Percentiles rank a stretch among this genome's conserved stretches.
phyloP scores from a whole-genome alignment of 345 rosid genomes.

The Arabidopsis thaliana region DNA sequence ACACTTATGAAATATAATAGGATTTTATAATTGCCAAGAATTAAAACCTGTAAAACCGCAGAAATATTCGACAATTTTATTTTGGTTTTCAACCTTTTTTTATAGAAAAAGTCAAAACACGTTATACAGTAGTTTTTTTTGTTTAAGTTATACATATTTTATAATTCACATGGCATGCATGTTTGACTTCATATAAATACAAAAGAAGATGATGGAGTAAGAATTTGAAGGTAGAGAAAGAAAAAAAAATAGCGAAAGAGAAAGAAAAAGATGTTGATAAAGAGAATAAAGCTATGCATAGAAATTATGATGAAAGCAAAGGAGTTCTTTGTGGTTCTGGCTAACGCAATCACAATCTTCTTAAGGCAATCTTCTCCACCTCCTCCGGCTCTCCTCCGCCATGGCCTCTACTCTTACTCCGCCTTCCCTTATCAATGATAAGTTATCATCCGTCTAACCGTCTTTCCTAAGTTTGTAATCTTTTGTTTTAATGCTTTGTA shows the following conservation, averaged over 20 bases:
- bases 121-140: neutral
- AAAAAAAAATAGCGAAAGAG: neutral
- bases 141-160: conserved; percentile 1
- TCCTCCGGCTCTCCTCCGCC: conserved; percentile 5
- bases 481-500: neutral
- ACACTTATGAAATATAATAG: too few species aligned
- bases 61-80: neutral
- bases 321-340: conserved; percentile 24
- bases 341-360: conserved; percentile 20
- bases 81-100: neutral
- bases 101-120: neutral
- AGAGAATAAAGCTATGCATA: conserved; percentile 32
- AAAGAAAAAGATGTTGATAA: conserved; percentile 19
- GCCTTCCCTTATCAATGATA: neutral
- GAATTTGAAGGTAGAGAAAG: neutral
- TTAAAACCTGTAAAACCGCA: neutral
- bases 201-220: neutral
- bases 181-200: conserved; percentile 17
- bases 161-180: conserved; percentile 31
- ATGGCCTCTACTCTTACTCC: conserved; percentile 10
- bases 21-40: too few species aligned
- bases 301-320: conserved; percentile 17
- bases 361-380: conserved; percentile 18
- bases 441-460: neutral
- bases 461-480: conserved; percentile 5